These are phyloP conservation scores for Xylaria sp. DNA, from an alignment of 2,329 filamentous ascomycete genomes.

Conservation along the genomic window DNA sequence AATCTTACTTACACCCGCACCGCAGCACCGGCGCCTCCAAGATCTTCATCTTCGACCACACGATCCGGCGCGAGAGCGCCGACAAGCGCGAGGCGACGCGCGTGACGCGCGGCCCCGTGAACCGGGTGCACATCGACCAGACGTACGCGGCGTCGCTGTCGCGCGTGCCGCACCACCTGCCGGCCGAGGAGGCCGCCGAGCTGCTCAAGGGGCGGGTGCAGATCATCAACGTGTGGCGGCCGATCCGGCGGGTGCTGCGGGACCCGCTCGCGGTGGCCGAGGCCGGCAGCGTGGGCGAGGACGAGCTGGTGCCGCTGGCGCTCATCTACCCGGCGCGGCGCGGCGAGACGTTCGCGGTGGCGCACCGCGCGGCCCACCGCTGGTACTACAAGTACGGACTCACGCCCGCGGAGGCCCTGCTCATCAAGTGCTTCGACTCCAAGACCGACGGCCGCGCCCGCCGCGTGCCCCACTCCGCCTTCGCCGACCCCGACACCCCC, in stretches of 20 bases:
- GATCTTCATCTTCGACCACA: conserved; percentile 66
- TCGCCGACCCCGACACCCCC: conserved; percentile 48
- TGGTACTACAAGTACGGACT: conserved; percentile 59
- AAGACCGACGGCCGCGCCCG: conserved; percentile 57
- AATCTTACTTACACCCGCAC: background rate
- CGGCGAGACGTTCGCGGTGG: conserved; percentile 53
- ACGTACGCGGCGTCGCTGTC: conserved; percentile 48
- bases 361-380: conserved; percentile 44
- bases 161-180: conserved; percentile 49
- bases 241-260: conserved; percentile 52
- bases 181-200: conserved; percentile 44
- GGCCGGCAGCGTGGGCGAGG: conserved; percentile 51
- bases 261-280: conserved; percentile 59
- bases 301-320: conserved; percentile 51
- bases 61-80: conserved; percentile 50
- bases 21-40: conserved; percentile 56
- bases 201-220: conserved; percentile 52
- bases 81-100: conserved; percentile 57
- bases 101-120: conserved; percentile 47
- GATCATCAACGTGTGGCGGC: conserved; percentile 59
- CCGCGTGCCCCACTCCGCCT: conserved; percentile 58
- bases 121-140: conserved; percentile 62
- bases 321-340: conserved; percentile 55
- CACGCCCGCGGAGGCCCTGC: conserved; percentile 54
- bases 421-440: conserved; percentile 66